A percentile compares a stretch with the other conserved stretches of the same genome.
Conservation (phyloP, 768 basidiomycete species). For the Lanmaoa pseudosensibilis region DNA sequence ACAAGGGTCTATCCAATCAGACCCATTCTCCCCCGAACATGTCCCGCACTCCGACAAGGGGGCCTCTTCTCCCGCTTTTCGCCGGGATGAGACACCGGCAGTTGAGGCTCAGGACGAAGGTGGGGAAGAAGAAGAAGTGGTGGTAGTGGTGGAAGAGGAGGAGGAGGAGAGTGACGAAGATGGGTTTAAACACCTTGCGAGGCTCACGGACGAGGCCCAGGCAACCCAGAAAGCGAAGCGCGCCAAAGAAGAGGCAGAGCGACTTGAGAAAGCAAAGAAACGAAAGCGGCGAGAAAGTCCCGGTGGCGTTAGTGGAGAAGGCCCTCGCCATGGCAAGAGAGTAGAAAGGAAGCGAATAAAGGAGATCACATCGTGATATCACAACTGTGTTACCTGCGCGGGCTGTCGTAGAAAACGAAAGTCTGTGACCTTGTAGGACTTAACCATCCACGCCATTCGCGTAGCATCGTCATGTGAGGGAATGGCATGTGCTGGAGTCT, state of each 20-base stretch:
- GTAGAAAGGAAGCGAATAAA: conserved; percentile 17
- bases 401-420: too few relatives aligned
- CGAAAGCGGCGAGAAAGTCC: conserved; percentile 28
- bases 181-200: conserved; percentile 33
- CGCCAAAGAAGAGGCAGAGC: conserved; percentile 29
- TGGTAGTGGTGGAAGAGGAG: too few relatives aligned
- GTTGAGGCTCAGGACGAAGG: conserved; percentile 10
- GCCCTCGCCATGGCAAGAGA: conserved; percentile 7
- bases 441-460: neutral
- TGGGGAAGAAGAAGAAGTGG: conserved; percentile 1
- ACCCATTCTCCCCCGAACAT: conserved; percentile 71
- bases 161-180: conserved; percentile 32
- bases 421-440: too few relatives aligned
- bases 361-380: conserved; percentile 6
- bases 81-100: conserved; percentile 19
- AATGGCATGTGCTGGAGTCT: neutral
- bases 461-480: conserved; percentile 1
- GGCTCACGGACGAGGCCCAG: conserved; percentile 30
- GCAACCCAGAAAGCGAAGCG: conserved; percentile 24
- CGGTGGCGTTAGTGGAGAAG: conserved; percentile 10
- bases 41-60: conserved; percentile 31
- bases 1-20: conserved; percentile 75
- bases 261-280: conserved; percentile 32
- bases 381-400: neutral
- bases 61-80: neutral